Evolutionary conservation across 208 protist species (phyloP), one percentile per base, ranked within the genome.

Genomic region (Jaenimonas drosophilae): DNA sequence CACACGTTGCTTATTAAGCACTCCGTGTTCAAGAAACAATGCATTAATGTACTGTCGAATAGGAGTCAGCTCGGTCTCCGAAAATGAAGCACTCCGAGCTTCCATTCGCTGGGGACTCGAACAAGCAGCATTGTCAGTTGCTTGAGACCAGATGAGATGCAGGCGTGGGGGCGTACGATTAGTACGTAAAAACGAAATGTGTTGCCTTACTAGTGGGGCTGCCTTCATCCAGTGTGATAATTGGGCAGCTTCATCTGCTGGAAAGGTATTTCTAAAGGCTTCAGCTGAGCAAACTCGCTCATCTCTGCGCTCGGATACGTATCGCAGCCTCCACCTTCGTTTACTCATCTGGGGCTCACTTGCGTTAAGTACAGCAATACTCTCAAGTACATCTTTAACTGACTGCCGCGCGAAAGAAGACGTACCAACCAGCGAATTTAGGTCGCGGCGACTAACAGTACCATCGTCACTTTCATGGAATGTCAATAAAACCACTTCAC

Each of bases 21-120:
- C 86, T 26, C 81, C 81, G 41, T 89, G 64, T 48, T 90, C 75
- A 3, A 62, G 41, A 56, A 94, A 94, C 1, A 94, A 41, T 43
- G 56, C 48, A 6, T 67, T 72, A 45, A 91, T 85, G 56, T 71
- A 76, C 16, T 64, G 54, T 9, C 70, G 50, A 34, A 90, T 83
- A 0, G 76, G 70, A 1, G 59, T 59, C 3, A 86, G 27, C 9
- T 71, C 65, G 32, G 60, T 54, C 2, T 88, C 83, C 6, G 37
- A 11, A 6, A 11, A 20, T 6, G 19, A 42, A 43, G 5, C 28
- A 26, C 42, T 31, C 1, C 16, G 16, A 42, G 6, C 9, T 42
- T 17, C 9, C 16, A 11, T 11, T 42, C 37, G 16, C 16, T 7
- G 16, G 11, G 14, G 16, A 21, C 9, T n/a, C n/a, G n/a, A n/a